Evolutionary conservation across 2,329 filamentous ascomycete species (phyloP).

Genomic region (Diaporthe ilicicola): DNA sequence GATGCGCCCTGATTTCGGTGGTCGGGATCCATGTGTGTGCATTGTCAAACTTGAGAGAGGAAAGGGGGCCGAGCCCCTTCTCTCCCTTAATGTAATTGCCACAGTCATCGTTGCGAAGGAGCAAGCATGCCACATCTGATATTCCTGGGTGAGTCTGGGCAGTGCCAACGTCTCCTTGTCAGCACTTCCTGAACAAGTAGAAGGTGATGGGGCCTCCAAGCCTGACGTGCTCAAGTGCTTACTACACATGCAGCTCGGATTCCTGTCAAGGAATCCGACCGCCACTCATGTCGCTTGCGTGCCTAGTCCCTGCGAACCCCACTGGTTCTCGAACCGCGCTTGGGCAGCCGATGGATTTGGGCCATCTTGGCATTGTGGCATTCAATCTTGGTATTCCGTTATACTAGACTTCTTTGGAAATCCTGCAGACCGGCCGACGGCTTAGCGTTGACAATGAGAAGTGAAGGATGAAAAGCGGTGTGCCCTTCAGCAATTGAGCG

Average conservation of each 20-base stretch:
- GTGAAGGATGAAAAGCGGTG: neutral
- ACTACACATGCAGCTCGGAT: neutral
- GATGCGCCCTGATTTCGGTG: neutral
- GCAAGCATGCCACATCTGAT: neutral
- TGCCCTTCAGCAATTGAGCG: neutral
- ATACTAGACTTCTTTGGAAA: neutral
- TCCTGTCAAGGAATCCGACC: neutral
- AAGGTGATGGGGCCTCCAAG: neutral
- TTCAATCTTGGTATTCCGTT: neutral
- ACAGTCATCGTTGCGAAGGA: neutral
- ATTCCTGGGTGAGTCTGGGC: neutral
- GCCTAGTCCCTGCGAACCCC: neutral
- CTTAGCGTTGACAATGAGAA: neutral
- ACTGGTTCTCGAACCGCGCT: neutral
- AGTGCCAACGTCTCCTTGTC: neutral
- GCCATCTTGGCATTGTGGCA: neutral
- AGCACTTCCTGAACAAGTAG: neutral
- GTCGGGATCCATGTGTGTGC: neutral
- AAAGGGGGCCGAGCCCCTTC: neutral
- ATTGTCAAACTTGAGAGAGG: neutral
- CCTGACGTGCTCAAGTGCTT: neutral
- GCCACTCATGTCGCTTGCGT: neutral
- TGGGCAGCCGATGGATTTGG: neutral
- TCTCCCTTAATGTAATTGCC: neutral
- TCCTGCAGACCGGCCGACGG: neutral